A percentile compares a stretch with the other conserved stretches of the same genome.
These are phyloP conservation scores for Mortierella claussenii DNA, from an alignment of 192 early-diverging fungal genomes.

Conservation along the genomic window DNA sequence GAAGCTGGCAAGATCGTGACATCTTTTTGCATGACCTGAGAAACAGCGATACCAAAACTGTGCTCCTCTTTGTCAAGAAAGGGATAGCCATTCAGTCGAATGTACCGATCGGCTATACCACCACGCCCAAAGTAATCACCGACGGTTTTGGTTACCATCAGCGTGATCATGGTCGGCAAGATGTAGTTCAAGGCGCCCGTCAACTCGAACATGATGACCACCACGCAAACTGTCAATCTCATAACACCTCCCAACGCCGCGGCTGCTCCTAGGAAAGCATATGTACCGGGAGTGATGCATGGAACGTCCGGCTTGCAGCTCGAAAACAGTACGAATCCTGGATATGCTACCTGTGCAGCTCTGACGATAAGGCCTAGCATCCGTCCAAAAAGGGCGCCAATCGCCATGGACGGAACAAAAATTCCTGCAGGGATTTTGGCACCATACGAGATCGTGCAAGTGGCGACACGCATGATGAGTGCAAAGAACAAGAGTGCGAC, in stretches of 20 bases:
- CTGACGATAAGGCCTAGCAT: constrained; percentile 88
- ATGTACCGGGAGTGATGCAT: constrained; percentile 95
- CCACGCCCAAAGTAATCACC: constrained; percentile 79
- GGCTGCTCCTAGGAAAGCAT: constrained; percentile 94
- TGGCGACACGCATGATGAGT: constrained; percentile 27
- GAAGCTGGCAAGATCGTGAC: constrained; percentile 66
- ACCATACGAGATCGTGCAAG: constrained; percentile 31
- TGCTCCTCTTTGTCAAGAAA: constrained; percentile 80
- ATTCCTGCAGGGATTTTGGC: constrained; percentile 88
- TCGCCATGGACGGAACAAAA: constrained; percentile 94
- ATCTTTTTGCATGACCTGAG: constrained; percentile 69
- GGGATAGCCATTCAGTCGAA: constrained; percentile 81
- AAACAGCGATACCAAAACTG: constrained; percentile 63
- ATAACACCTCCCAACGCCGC: constrained; percentile 74
- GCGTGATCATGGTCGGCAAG: constrained; percentile 79
- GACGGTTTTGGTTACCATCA: constrained; percentile 81
- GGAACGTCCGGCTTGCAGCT: constrained; percentile 79
- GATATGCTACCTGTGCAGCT: constrained; percentile 68
- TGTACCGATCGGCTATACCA: constrained; percentile 83
- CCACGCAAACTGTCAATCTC: constrained; percentile 73
- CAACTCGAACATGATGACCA: constrained; percentile 99
- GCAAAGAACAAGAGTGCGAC: constrained; percentile 38
- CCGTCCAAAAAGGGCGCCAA: constrained; percentile 93
- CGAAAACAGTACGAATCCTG: constrained; percentile 76
- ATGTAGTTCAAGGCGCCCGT: constrained; percentile 94